These are phyloP conservation scores for Yamadazyma songkhlaensis DNA, from an alignment of 1,139 yeast genomes.

Conservation along the genomic window DNA sequence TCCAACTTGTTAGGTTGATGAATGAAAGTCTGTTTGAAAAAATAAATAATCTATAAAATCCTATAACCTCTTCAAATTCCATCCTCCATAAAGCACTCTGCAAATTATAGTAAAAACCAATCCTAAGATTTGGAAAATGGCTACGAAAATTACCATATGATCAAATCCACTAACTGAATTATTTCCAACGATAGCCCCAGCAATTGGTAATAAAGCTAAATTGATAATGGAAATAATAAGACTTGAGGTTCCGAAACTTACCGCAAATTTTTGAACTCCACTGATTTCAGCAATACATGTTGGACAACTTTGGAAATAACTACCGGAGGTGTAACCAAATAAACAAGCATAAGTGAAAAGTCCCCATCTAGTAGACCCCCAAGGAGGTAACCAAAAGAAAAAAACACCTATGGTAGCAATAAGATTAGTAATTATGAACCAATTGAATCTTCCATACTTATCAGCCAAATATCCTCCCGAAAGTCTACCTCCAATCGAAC, in stretches of 20 bases:
- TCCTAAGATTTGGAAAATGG: conserved; percentile 22
- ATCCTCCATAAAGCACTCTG: conserved; percentile 22
- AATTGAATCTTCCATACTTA: conserved; percentile 28
- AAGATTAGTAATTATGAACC: conserved; percentile 20
- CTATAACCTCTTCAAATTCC: conserved; percentile 11
- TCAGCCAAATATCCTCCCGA: conserved; percentile 31
- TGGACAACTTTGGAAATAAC: conserved; percentile 26
- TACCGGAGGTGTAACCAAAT: conserved; percentile 31
- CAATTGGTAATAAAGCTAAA: conserved; percentile 26
- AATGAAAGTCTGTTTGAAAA: too few relatives aligned
- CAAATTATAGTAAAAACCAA: conserved; percentile 16
- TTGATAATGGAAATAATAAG: conserved; percentile 22
- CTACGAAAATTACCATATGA: conserved; percentile 24
- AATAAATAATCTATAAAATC: background rate
- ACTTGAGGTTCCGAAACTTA: conserved; percentile 25
- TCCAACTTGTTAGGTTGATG: too few relatives aligned
- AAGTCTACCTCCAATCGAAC: conserved; percentile 29
- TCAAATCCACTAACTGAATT: conserved; percentile 18
- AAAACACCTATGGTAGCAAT: conserved; percentile 21
- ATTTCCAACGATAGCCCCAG: conserved; percentile 25
- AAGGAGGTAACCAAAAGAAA: conserved; percentile 26
- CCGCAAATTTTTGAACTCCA: conserved; percentile 24
- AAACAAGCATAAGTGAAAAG: conserved; percentile 26
- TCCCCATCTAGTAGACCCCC: conserved; percentile 24
- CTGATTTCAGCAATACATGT: conserved; percentile 29